Percentiles rank a stretch among this genome's conserved stretches.
Conservation (phyloP, 768 basidiomycete species). For the Lactarius indigo region DNA sequence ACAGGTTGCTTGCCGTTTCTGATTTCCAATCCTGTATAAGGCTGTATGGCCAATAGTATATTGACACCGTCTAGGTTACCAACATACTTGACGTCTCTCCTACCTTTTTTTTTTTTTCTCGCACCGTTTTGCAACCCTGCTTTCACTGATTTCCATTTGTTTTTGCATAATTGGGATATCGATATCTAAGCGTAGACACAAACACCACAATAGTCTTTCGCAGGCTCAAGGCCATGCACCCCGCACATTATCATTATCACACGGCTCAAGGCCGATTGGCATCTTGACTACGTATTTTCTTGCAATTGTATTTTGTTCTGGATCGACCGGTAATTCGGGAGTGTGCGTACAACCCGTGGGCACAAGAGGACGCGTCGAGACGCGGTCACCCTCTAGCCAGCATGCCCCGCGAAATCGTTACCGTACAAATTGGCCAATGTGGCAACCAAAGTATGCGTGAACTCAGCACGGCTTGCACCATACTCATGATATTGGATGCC, state of each 20-base stretch:
- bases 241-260: constrained; percentile 26
- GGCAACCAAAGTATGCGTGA: constrained; percentile 74
- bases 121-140: constrained; percentile 6
- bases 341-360: not conserved
- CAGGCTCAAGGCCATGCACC: constrained; percentile 25
- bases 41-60: constrained; percentile 1
- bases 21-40: not conserved
- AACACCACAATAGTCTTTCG: constrained; percentile 11
- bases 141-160: constrained; percentile 13
- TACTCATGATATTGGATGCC: constrained; percentile 1
- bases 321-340: not conserved
- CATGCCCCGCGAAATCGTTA: constrained; percentile 85
- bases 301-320: constrained; percentile 20
- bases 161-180: constrained; percentile 19
- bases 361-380: not conserved
- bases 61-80: not conserved
- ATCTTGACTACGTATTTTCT: constrained; percentile 21
- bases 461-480: constrained; percentile 21
- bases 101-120: constrained; percentile 6
- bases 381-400: not conserved
- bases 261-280: constrained; percentile 26
- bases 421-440: constrained; percentile 84
- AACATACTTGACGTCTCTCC: not conserved
- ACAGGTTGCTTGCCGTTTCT: constrained; percentile 7
- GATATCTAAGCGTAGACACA: constrained; percentile 24